Conservation (phyloP, 306 rosid genomes). For the Phaseolus lunatus region DNA sequence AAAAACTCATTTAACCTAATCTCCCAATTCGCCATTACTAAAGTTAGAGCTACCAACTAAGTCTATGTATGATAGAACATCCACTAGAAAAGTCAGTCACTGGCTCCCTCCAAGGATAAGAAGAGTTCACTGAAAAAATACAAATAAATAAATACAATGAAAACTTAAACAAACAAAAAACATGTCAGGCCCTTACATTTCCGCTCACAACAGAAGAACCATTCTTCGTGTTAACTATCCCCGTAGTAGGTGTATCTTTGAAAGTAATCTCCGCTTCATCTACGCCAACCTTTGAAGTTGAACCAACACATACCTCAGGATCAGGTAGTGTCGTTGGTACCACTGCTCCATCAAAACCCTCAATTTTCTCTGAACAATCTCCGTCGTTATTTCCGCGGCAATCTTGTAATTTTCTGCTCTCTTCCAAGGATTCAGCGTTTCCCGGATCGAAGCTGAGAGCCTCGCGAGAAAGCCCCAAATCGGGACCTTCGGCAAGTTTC, state of each 20-base stretch:
- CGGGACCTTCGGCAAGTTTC: not conserved
- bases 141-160: not conserved
- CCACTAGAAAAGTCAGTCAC: too few species aligned
- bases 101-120: too few species aligned
- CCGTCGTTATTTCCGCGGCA: not conserved
- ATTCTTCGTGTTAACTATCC: not conserved
- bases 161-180: not conserved
- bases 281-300: conserved; percentile 15
- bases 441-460: not conserved
- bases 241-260: not conserved
- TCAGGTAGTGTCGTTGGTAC: conserved; percentile 53
- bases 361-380: conserved; percentile 12
- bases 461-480: conserved; percentile 34
- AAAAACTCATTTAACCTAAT: too few species aligned
- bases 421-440: not conserved
- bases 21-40: too few species aligned
- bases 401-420: conserved; percentile 5
- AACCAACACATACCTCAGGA: conserved; percentile 23
- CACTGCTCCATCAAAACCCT: conserved; percentile 4
- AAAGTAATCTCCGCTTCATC: conserved; percentile 9
- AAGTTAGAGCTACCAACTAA: too few species aligned
- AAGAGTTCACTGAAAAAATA: too few species aligned
- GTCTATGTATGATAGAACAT: too few species aligned
- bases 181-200: conserved; percentile 46
- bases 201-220: conserved; percentile 42